Evolutionary conservation across 2,329 filamentous ascomycete species (phyloP), one percentile per base, ranked within the genome.

Genomic region (Aspergillus melleus): DNA sequence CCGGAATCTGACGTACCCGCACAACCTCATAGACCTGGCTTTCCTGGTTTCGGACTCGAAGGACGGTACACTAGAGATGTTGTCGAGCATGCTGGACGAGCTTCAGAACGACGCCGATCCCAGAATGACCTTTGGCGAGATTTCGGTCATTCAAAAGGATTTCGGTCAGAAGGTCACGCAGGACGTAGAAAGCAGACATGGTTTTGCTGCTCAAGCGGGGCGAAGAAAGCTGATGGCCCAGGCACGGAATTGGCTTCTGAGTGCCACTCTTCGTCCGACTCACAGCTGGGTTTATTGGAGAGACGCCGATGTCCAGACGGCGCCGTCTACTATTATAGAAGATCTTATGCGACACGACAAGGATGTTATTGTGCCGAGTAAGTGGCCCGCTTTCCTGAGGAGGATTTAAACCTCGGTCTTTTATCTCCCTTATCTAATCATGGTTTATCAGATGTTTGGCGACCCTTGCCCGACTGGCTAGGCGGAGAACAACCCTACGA

Each of bases 271-370:
- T 56, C 88, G 95, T 49, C 95, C 95, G 1, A 96, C 95, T 55
- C 95, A 99, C 74, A 97, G 93, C 65, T 99, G 95, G 95, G 95
- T 99, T 10, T 99, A 99, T 74, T 99, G 95, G 95, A 88, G 95
- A 77, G 95, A 99, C 79, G 95, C 96, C 24, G 95, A 99, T 78
- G 95, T 99, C 9, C 92, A 98, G 78, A 99, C 95, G 1, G 95
- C 95, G 2, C 95, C 95, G 0, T 95, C 94, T 72, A 98, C 95
- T 0, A 98, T 99, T 68, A 80, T 99, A 64, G 95, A 99, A 74
- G 95, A 99, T 79, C 80, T 99, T 57, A 99, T 99, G 95, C 88
- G 94, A 64, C 95, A 99, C 72, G 96, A 99, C 79, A 98, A 97
- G 78, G 95, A 99, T 74, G 89, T 99, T 30, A 99, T 97, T 73